Evolutionary conservation across 345 rosid species (phyloP), one percentile per base, ranked within the genome.

Genomic region (Citrus sp.): DNA sequence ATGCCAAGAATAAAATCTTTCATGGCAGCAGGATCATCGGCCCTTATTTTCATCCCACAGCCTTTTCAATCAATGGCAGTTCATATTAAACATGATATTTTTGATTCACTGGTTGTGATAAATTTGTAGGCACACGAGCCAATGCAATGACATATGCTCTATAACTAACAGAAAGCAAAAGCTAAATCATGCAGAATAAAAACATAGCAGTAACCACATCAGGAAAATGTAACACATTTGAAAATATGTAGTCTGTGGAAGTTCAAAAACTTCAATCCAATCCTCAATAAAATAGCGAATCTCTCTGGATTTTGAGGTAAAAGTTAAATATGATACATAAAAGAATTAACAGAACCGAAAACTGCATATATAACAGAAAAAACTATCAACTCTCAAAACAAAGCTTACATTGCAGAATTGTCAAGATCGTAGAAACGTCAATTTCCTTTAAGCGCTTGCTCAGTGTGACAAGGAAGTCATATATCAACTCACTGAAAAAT

Each of bases 1-100:
- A 94, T 89, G 80, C 89, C 84, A 78, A 88, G 76, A 77, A 96
- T 88, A 78, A 96, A 92, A 73, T 84, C 88, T 82, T 89, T 96
- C 98, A 96, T 96, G 80, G 95, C 84, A 80, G 84, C 75, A 66
- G 97, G 99, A 85, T 96, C 99, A 55, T 94, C 99, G 62, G 82
- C 86, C 85, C 98, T 90, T 80, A 96, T 82, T 89, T 91, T 96
- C 93, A 94, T 87, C 80, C 99, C 99, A 80, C 99, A 96, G 82
- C 95, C 99, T 96, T 75, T 76, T 72, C 78, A 73, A 58, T 60
- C 68, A 69, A 74, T 25, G 54, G 24, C 67, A 81, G 61, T 30
- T 54, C 64, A 37, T 18, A 34, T 61, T 35, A 74, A 37, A 61
- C 28, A 37, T 27, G 25, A 49, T 60, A 51, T 62, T 24, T 14